A percentile compares a stretch with the other conserved stretches of the same genome.
These are phyloP conservation scores for Eucalyptus guilfoylei DNA, from an alignment of 345 rosid genomes.

Conservation along the genomic window DNA sequence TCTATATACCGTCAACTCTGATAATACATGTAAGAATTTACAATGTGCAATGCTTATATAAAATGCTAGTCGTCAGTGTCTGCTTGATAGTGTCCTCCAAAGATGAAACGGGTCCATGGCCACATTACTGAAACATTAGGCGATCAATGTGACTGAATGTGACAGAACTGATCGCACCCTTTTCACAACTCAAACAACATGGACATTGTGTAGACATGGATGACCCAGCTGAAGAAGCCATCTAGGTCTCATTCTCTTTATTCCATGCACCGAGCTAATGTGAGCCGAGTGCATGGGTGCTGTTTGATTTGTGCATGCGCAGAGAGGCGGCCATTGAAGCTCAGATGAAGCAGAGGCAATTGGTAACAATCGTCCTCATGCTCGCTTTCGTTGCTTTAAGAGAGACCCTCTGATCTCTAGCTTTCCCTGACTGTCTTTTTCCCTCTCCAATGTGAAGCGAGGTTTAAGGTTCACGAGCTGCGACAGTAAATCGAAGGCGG, in stretches of 20 bases:
- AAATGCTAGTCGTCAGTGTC: neutral
- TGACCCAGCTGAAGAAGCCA: neutral
- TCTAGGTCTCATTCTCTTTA: neutral
- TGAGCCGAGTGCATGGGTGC: neutral
- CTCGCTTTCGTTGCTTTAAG: neutral
- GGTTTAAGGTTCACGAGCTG: constrained; percentile 41
- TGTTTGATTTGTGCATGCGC: neutral
- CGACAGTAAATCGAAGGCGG: constrained; percentile 29
- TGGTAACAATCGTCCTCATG: neutral
- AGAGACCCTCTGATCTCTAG: neutral
- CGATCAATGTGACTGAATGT: neutral
- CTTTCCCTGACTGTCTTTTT: neutral
- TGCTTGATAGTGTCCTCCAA: neutral
- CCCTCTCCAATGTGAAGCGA: neutral
- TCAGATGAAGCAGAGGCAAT: neutral
- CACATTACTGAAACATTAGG: neutral
- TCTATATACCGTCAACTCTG: neutral
- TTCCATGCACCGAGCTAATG: neutral
- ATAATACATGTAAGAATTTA: neutral
- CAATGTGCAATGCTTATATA: neutral
- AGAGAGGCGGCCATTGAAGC: neutral
- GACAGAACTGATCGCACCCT: neutral
- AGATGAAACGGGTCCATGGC: neutral
- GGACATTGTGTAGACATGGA: neutral
- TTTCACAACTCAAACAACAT: neutral